Conservation (phyloP, 345 rosid species). For the Gossypium sturtianum region DNA sequence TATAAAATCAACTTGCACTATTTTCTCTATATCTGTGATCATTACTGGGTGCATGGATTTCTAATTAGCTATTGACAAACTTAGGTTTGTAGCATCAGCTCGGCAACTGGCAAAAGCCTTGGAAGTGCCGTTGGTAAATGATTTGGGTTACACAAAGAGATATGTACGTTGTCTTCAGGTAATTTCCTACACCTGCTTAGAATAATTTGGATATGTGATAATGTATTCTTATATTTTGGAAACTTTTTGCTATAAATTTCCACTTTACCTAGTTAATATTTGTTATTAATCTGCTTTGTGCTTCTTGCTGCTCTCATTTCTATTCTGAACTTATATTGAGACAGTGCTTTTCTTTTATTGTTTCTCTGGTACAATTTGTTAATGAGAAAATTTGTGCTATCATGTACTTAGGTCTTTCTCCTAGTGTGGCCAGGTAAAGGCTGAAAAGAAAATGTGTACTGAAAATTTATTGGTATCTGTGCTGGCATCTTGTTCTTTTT, state of each 20-base stretch:
- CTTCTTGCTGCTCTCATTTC: not conserved
- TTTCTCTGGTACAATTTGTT: not conserved
- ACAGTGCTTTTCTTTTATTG: not conserved
- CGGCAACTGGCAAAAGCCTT: slow-evolving; percentile 95
- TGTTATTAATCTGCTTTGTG: not conserved
- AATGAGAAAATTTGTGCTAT: not conserved
- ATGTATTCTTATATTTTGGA: not conserved
- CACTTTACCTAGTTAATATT: not conserved
- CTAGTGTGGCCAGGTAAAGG: not conserved
- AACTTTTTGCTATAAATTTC: not conserved
- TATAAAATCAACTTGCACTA: not conserved
- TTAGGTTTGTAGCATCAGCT: slow-evolving; percentile 94
- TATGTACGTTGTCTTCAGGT: slow-evolving; percentile 99
- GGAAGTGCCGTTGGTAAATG: slow-evolving; percentile 97
- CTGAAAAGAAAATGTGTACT: not conserved
- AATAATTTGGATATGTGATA: not conserved
- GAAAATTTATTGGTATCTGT: not conserved
- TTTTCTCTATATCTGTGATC: not conserved
- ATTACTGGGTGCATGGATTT: slow-evolving; percentile 1
- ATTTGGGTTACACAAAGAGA: slow-evolving; percentile 97
- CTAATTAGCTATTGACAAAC: slow-evolving; percentile 13
- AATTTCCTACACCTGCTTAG: slow-evolving; percentile 5
- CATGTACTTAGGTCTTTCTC: not conserved
- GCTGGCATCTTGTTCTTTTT: not conserved
- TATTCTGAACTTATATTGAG: not conserved